phyloP scores from a whole-genome alignment of 192 early-diverging fungal genomes.

The Dispira parvispora region DNA sequence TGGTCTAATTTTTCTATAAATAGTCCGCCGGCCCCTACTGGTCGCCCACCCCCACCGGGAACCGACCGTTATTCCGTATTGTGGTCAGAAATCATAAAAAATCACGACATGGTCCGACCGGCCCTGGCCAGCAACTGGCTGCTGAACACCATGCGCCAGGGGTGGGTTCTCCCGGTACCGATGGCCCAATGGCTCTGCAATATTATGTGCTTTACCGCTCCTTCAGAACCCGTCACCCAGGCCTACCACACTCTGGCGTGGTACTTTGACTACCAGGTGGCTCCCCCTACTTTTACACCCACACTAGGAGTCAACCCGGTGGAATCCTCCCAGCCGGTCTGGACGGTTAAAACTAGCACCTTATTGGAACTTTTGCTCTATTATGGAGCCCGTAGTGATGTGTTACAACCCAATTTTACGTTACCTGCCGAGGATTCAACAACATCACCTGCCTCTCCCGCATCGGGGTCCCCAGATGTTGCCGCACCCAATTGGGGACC shows the following conservation, averaged over 20 bases:
- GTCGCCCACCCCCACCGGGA: not conserved
- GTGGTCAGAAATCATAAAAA: not conserved
- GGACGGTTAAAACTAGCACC: not conserved
- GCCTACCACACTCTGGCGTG: not conserved
- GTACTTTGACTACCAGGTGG: not conserved
- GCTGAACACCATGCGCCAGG: not conserved
- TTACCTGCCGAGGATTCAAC: not conserved
- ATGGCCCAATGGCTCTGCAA: constrained; percentile 9
- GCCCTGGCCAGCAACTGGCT: constrained; percentile 2
- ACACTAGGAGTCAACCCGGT: not conserved
- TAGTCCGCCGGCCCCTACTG: not conserved
- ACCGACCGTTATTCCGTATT: not conserved
- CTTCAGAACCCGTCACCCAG: not conserved
- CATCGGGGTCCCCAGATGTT: no score
- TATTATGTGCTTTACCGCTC: not conserved
- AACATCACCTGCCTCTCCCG: no score
- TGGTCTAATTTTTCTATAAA: not conserved
- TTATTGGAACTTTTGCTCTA: not conserved
- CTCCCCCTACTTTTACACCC: not conserved
- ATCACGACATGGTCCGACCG: not conserved
- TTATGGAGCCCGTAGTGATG: not conserved
- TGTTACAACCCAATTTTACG: not conserved
- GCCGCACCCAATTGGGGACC: not conserved
- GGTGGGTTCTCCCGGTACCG: constrained; percentile 4
- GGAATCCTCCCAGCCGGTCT: not conserved